Base-by-base conservation (phyloP, 495 filamentous ascomycete species). In the Xylaria sp. region DNA sequence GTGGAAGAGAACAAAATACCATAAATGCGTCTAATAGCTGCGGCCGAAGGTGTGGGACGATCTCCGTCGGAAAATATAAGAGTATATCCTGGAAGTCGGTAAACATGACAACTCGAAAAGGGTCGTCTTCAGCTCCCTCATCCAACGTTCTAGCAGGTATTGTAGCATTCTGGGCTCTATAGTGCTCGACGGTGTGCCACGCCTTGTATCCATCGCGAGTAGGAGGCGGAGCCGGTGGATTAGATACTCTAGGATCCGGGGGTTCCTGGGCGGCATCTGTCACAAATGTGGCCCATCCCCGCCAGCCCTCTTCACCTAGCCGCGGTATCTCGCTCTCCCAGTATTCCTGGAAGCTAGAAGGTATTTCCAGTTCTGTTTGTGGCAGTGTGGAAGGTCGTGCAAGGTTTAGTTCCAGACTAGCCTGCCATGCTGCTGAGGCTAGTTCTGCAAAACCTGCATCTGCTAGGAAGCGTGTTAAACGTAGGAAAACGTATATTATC, bases 241-340 rank as follows among this genome's bases (percentile, higher is more conserved):
- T 67, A 41, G 35, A 66, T 65, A 50, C 70, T 33, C 76, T 75
- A 24, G 83, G 61, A 76, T 84, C 73, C 52, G 87, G 80, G 44
- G 79, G 77, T n/a, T 80, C 76, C 40, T 79, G 72, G 31, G 61
- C 69, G 5, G 67, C 75, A 44, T 76, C 74, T n/a, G 78, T 79
- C 43, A 76, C 76, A 80, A 87, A 91, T 29, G 81, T 76, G 26
- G 76, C 78, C 95, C 95, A 97, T 19, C 93, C 94, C 37, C 85
- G 81, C 41, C 92, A 90, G 5, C 82, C 84, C 7, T 79, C 74
- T 78, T 98, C 96, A 5, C 96, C 96, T 66, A 97, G 87, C 9
- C 95, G 89, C 4, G 91, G 82, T 8, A 90, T 85, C 76, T 98
- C 96, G 48, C 89, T 93, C 63, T 97, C 93, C 96, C 96, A 99